phyloP scores from a whole-genome alignment of 345 rosid genomes.

The Gossypium herbaceum region DNA sequence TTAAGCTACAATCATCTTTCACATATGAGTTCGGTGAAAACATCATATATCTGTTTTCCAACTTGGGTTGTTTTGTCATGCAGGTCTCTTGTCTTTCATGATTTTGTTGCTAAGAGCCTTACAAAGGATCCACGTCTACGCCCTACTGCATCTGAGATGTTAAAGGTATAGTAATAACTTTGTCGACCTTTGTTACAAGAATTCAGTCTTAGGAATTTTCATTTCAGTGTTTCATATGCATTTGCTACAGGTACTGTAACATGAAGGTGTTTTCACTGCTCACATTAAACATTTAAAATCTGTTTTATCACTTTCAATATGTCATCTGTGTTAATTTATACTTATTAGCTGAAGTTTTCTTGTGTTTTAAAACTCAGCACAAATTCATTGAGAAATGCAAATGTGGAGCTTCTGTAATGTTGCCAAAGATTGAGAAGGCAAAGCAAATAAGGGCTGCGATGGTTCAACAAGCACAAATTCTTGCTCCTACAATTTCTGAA shows the following conservation, averaged over 20 bases:
- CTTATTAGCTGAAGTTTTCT: constrained; percentile 18
- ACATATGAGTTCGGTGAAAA: background rate
- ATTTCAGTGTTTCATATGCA: background rate
- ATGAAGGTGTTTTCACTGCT: background rate
- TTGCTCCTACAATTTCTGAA: constrained; percentile 35
- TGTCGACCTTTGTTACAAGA: background rate
- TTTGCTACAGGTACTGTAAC: background rate
- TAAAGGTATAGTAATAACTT: constrained; percentile 52
- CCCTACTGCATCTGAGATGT: constrained; percentile 95
- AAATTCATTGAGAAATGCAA: constrained; percentile 92
- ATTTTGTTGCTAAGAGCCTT: constrained; percentile 94
- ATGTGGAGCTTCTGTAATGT: constrained; percentile 84
- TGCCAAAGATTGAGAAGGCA: constrained; percentile 89
- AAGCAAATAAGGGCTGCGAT: constrained; percentile 64
- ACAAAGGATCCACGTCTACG: constrained; percentile 97
- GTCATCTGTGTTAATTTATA: background rate
- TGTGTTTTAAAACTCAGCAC: constrained; percentile 53
- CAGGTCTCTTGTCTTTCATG: constrained; percentile 98
- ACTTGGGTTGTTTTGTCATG: constrained; percentile 17
- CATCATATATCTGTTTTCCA: constrained; percentile 10
- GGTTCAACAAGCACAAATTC: constrained; percentile 57
- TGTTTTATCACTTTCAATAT: background rate
- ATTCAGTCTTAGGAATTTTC: background rate
- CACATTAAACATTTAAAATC: background rate
- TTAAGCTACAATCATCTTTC: constrained; percentile 11